Base-by-base conservation (phyloP, 345 rosid genomes). In the Aquilaria yunnanensis region DNA sequence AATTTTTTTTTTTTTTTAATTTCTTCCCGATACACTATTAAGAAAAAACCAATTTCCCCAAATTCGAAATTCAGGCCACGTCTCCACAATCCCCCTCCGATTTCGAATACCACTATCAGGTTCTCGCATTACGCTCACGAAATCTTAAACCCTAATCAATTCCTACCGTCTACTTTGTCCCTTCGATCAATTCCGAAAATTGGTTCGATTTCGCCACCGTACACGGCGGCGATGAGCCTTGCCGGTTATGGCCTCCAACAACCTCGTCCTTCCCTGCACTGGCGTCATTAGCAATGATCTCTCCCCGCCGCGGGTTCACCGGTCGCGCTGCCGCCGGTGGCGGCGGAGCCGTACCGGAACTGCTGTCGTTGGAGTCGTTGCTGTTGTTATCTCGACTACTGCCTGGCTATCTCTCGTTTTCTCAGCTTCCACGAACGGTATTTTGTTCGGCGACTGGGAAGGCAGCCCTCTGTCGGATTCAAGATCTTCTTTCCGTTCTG, bases 391-490 rank as follows among this genome's bases (percentile, higher is more conserved):
- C 62, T 72, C 88, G 47, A 78, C 91, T 76, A 68, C 80, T 59
- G 93, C 89, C 8, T 92, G 98, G 97, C 78, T 89, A 45, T 90
- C 92, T 37, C 88, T 92, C 50, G 85, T 92, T 54, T 89, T 87
- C 77, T 83, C 93, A 5, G 74, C 79, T 54, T 68, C 91, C 53
- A 77, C 85, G 63, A 74, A 73, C 51, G 89, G 74, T 37, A 76
- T 77, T 52, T 78, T 80, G 54, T 68, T 85, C 32, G 76, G 55
- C 67, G 71, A 83, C 46, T 80, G 87, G 84, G 84, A 81, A 72
- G 78, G 78, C 48, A 48, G 75, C 59, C 78, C 68, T 32, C 73
- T 32, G 34, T 56, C 62, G 7, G 51, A 14, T 12, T 56, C 52
- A 32, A 64, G 34, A 49, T 46, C 61, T 58, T 63, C 57, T 12